Evolutionary conservation across 768 basidiomycete genomes (phyloP).

Genomic region (Lactifluus subvellereus): DNA sequence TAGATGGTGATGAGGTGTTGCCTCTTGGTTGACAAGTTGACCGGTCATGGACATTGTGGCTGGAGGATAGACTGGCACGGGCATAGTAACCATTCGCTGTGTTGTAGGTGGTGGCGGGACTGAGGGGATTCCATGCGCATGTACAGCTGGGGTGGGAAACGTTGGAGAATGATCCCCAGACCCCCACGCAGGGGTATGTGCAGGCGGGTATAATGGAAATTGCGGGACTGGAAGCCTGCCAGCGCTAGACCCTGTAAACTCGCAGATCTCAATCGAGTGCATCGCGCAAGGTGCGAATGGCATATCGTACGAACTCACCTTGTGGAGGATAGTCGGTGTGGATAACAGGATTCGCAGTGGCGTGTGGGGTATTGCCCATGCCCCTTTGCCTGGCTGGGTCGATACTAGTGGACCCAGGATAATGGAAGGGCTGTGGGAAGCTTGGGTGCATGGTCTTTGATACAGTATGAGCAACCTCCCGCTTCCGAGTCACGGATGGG

Average conservation of each 20-base stretch:
- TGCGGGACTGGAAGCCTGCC: not conserved
- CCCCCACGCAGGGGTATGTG: not conserved
- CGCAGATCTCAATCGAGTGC: not conserved
- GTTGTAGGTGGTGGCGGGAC: too few species aligned
- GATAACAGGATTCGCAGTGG: not conserved
- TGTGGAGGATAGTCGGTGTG: not conserved
- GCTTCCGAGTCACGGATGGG: too few species aligned
- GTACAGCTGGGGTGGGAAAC: not conserved
- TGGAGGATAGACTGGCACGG: not conserved
- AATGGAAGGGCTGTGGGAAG: not conserved
- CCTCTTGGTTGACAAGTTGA: too few species aligned
- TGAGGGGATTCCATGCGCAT: not conserved
- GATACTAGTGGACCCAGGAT: not conserved
- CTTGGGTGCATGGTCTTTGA: not conserved
- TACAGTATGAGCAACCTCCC: too few species aligned
- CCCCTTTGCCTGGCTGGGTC: too few species aligned
- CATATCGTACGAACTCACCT: not conserved
- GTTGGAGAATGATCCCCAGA: not conserved
- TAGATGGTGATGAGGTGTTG: not conserved
- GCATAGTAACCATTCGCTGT: not conserved
- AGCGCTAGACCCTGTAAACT: not conserved
- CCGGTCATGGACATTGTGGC: too few species aligned
- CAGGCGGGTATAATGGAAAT: not conserved
- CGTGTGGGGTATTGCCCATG: not conserved
- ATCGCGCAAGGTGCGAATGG: not conserved